Evolutionary conservation across 1,139 yeast genomes (phyloP).

Genomic region (Kodamaea ohmeri): DNA sequence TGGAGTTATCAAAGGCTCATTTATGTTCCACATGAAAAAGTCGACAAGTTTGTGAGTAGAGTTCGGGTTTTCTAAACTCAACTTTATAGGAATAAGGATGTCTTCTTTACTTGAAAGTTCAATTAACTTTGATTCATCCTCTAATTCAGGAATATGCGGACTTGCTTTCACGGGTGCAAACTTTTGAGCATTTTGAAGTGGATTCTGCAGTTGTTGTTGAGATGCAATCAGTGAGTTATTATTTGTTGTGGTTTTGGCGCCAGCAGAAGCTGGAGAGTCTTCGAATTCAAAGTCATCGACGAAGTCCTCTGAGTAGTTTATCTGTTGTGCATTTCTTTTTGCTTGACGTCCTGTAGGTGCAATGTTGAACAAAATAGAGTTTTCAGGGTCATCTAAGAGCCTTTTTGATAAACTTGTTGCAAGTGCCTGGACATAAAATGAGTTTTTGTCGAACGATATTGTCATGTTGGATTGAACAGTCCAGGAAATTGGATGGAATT

Average conservation of each 20-base stretch:
- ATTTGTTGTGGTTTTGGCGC: constrained; percentile 1
- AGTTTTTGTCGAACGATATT: constrained; percentile 16
- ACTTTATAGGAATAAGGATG: constrained; percentile 72
- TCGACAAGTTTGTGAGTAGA: constrained; percentile 65
- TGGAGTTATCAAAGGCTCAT: constrained; percentile 77
- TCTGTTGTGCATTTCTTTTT: constrained; percentile 68
- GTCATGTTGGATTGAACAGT: constrained; percentile 1
- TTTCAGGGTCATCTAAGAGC: constrained; percentile 54
- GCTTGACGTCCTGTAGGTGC: constrained; percentile 77
- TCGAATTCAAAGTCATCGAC: constrained; percentile 70
- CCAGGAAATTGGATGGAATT: not conserved
- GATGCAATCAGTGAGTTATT: constrained; percentile 14
- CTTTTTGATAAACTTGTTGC: constrained; percentile 19
- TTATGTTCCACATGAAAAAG: constrained; percentile 85
- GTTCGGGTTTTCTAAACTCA: constrained; percentile 69
- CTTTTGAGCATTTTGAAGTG: constrained; percentile 26
- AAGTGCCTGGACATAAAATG: constrained; percentile 18
- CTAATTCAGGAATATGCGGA: constrained; percentile 26
- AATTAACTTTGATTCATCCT: constrained; percentile 23
- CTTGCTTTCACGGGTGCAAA: constrained; percentile 37
- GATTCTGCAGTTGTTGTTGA: constrained; percentile 24
- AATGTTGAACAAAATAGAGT: constrained; percentile 55
- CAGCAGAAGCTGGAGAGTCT: constrained; percentile 35
- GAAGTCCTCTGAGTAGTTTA: constrained; percentile 74
- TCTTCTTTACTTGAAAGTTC: constrained; percentile 32